phyloP scores from a whole-genome alignment of 176 grass and related monocot species.

The Bothriochloa decipiens region DNA sequence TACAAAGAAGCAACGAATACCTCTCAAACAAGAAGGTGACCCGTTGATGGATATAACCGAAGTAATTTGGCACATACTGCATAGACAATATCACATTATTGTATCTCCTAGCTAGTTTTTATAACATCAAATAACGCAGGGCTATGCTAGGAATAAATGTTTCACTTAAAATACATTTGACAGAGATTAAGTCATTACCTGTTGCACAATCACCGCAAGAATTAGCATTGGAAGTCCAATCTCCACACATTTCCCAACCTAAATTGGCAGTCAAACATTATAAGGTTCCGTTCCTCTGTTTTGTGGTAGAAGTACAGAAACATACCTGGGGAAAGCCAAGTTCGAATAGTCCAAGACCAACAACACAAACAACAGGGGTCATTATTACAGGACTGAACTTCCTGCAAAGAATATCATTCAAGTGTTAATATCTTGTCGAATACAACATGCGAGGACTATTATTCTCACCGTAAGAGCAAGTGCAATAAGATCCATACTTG shows the following conservation, averaged over 20 bases:
- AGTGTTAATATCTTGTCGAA: slow-evolving; percentile 30
- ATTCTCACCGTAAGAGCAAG: slow-evolving; percentile 34
- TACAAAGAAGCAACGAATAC: slow-evolving; percentile 82
- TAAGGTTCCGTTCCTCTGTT: slow-evolving; percentile 24
- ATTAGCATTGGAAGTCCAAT: slow-evolving; percentile 95
- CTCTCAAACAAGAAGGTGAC: slow-evolving; percentile 70
- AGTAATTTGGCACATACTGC: slow-evolving; percentile 71
- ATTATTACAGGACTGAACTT: slow-evolving; percentile 87
- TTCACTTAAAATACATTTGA: slow-evolving; percentile 19
- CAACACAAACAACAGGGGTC: slow-evolving; percentile 84
- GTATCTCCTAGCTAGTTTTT: slow-evolving; percentile 22
- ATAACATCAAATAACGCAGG: slow-evolving; percentile 6
- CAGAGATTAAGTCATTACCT: slow-evolving; percentile 53
- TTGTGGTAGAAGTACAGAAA: slow-evolving; percentile 34
- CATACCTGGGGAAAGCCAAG: slow-evolving; percentile 94
- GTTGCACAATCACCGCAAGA: slow-evolving; percentile 72
- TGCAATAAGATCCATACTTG: slow-evolving; percentile 52
- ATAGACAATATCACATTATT: slow-evolving; percentile 40
- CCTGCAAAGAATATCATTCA: slow-evolving; percentile 51
- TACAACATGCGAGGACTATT: neutral
- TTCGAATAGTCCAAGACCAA: slow-evolving; percentile 90
- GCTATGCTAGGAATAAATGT: slow-evolving; percentile 25
- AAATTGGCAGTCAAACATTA: slow-evolving; percentile 40
- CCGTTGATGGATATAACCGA: slow-evolving; percentile 50
- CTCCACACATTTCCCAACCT: slow-evolving; percentile 99